These are phyloP conservation scores for Boletus rubescentipes DNA, from an alignment of 768 basidiomycete species.

Conservation along the genomic window DNA sequence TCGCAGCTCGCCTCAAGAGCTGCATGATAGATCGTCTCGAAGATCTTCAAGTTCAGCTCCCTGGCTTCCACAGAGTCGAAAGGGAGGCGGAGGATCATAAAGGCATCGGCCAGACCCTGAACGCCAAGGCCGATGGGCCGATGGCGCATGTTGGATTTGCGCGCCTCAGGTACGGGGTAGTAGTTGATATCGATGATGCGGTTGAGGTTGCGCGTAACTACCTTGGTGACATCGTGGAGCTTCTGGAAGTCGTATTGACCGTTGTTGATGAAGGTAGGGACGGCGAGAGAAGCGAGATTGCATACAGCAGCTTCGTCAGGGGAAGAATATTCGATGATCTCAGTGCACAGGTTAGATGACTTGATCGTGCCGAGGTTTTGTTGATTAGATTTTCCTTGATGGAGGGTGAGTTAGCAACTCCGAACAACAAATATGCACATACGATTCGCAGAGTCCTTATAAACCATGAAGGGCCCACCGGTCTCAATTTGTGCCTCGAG, in stretches of 20 bases:
- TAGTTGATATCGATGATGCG: conserved; percentile 93
- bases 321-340: conserved; percentile 97
- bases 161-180: conserved; percentile 92
- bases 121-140: conserved; percentile 98
- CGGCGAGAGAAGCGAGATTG: conserved; percentile 95
- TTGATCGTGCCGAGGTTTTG: conserved; percentile 99
- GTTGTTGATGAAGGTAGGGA: conserved; percentile 85
- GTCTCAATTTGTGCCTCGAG: conserved; percentile 98
- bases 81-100: conserved; percentile 95
- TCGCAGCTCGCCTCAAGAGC: conserved; percentile 90
- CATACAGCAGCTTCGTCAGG: conserved; percentile 98
- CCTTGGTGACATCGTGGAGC: conserved; percentile 91
- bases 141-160: conserved; percentile 92
- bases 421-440: conserved; percentile 27
- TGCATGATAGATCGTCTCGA: conserved; percentile 98
- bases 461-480: conserved; percentile 98
- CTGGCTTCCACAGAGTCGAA: conserved; percentile 90
- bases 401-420: neutral
- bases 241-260: conserved; percentile 92
- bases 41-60: conserved; percentile 90
- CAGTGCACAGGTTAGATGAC: conserved; percentile 98
- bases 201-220: conserved; percentile 92
- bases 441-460: conserved; percentile 97
- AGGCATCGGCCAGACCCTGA: conserved; percentile 95
- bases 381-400: conserved; percentile 94